Conservation (phyloP, 1,139 yeast genomes). For the Komagataea norvegica region DNA sequence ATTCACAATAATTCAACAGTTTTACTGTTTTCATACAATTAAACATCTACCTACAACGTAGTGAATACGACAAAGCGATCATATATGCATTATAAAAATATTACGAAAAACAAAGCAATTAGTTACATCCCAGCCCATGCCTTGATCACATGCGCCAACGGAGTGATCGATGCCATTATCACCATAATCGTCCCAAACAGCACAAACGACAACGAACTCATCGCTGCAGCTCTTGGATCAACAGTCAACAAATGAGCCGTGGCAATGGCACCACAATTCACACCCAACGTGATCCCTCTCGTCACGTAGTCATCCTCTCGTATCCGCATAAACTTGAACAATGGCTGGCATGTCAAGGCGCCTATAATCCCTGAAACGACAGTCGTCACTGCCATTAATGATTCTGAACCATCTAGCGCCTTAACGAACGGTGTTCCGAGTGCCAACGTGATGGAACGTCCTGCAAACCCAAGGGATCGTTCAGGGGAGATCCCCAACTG, state of each 20-base stretch:
- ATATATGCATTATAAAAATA: no score
- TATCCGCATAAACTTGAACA: constrained; percentile 43
- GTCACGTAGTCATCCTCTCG: constrained; percentile 66
- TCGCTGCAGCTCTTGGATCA: constrained; percentile 79
- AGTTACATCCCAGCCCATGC: constrained; percentile 29
- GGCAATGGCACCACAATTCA: constrained; percentile 78
- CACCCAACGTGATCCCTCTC: constrained; percentile 70
- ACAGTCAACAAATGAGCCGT: constrained; percentile 66
- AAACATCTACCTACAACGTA: no score
- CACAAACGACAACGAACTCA: constrained; percentile 67
- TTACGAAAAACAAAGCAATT: background rate
- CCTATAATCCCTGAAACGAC: constrained; percentile 76
- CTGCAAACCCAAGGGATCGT: constrained; percentile 69
- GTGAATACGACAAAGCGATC: no score
- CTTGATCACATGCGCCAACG: constrained; percentile 36
- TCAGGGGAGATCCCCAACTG: constrained; percentile 57
- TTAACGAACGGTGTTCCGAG: constrained; percentile 68
- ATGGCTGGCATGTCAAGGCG: constrained; percentile 59
- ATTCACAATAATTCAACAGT: no score
- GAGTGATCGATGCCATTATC: constrained; percentile 56
- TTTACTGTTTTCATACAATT: no score
- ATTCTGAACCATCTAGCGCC: constrained; percentile 62
- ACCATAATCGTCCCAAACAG: constrained; percentile 72
- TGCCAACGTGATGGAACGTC: constrained; percentile 78
- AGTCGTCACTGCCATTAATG: constrained; percentile 76